A percentile compares a stretch with the other conserved stretches of the same genome.
These are phyloP conservation scores for Erodium texanum DNA, from an alignment of 441 rosid genomes.

Conservation along the genomic window DNA sequence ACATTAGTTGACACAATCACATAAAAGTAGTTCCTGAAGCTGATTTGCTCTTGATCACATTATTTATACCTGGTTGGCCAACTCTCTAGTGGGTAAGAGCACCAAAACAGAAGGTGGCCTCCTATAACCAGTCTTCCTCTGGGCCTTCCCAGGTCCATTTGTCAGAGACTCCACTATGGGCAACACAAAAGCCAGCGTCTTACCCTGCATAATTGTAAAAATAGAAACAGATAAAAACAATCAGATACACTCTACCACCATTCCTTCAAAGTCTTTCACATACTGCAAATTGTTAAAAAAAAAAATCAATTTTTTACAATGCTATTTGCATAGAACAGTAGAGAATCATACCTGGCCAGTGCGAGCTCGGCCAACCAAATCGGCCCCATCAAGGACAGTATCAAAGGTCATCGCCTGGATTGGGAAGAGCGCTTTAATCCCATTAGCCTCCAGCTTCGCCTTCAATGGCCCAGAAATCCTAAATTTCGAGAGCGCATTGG, in stretches of 20 bases:
- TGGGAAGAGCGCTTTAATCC: conserved; percentile 72
- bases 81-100: conserved; percentile 86
- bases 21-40: background rate
- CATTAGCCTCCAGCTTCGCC: conserved; percentile 57
- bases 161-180: conserved; percentile 70
- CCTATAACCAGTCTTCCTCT: conserved; percentile 64
- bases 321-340: background rate
- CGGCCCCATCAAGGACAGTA: conserved; percentile 65
- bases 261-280: background rate
- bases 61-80: conserved; percentile 68
- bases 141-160: conserved; percentile 49
- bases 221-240: background rate
- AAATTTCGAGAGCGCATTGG: conserved; percentile 54
- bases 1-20: background rate
- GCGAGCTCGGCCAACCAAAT: conserved; percentile 87
- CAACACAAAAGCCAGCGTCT: conserved; percentile 50
- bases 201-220: conserved; percentile 49
- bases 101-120: conserved; percentile 84
- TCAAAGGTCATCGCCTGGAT: conserved; percentile 87
- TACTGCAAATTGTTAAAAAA: background rate
- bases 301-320: background rate
- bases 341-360: conserved; percentile 68
- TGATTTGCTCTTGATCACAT: background rate
- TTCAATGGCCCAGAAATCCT: conserved; percentile 62
- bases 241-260: background rate